Conservation (phyloP, 176 grass and related monocot species). For the Puccinellia tenuiflora region DNA sequence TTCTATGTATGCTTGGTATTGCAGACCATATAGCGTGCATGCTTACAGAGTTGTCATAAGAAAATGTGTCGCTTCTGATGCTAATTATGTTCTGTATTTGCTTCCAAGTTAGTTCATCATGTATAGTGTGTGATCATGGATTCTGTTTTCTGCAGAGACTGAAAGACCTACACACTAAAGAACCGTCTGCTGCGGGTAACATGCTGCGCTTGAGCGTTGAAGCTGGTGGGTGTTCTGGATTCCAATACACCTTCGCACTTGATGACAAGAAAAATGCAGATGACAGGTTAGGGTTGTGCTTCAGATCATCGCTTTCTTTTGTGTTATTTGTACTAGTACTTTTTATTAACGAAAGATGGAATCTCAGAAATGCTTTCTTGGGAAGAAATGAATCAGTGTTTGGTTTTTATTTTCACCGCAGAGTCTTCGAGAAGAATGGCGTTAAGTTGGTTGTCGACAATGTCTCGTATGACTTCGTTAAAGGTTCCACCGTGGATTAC, state of each 20-base stretch:
- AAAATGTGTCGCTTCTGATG: neutral
- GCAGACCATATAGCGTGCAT: neutral
- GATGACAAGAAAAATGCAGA: constrained; percentile 55
- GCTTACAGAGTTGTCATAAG: neutral
- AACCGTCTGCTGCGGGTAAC: constrained; percentile 54
- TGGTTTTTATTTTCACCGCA: constrained; percentile 19
- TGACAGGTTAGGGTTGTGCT: constrained; percentile 15
- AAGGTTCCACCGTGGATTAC: constrained; percentile 86
- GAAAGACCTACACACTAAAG: constrained; percentile 63
- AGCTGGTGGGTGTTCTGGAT: constrained; percentile 41
- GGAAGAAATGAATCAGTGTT: too few species aligned
- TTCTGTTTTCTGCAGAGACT: constrained; percentile 50
- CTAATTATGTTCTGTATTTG: neutral
- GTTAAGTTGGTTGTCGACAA: constrained; percentile 80
- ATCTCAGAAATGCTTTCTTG: neutral
- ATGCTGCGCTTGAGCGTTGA: constrained; percentile 83
- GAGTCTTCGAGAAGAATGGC: constrained; percentile 81
- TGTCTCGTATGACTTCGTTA: constrained; percentile 89
- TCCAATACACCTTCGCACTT: constrained; percentile 21
- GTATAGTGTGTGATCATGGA: neutral
- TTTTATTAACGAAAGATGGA: neutral
- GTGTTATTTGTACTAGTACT: neutral
- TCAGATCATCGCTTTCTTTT: neutral
- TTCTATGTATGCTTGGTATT: neutral
- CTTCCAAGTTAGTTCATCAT: neutral